These are phyloP conservation scores for Paramyrothecium roridum DNA, from an alignment of 2,329 filamentous ascomycete genomes.

Conservation along the genomic window DNA sequence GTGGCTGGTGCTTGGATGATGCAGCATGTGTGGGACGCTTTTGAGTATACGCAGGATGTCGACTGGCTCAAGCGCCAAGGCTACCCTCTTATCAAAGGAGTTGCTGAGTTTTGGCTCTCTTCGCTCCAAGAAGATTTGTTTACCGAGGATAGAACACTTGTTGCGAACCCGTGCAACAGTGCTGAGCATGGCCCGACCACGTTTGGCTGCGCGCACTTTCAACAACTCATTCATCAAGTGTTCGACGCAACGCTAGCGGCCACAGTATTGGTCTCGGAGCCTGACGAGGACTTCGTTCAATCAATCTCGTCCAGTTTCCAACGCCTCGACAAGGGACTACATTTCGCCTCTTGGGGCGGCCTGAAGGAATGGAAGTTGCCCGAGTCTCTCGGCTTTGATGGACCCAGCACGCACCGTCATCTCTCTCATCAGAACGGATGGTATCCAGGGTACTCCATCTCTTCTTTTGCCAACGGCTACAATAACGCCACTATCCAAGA, in stretches of 20 bases:
- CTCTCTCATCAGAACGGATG: slow-evolving; percentile 55
- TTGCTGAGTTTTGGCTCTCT: slow-evolving; percentile 52
- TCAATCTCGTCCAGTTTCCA: background rate
- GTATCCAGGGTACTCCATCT: slow-evolving; percentile 50
- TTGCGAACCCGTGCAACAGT: slow-evolving; percentile 56
- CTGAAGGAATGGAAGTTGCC: slow-evolving; percentile 32
- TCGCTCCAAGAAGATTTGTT: slow-evolving; percentile 48
- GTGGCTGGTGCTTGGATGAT: slow-evolving; percentile 56
- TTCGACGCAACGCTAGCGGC: slow-evolving; percentile 30
- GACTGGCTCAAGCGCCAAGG: slow-evolving; percentile 43
- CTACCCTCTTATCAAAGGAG: slow-evolving; percentile 51
- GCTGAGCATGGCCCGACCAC: slow-evolving; percentile 54
- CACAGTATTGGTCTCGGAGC: background rate
- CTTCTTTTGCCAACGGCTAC: slow-evolving; percentile 30
- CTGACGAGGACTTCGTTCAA: slow-evolving; percentile 20
- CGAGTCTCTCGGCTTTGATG: slow-evolving; percentile 22
- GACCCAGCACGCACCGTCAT: slow-evolving; percentile 27
- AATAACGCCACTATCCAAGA: slow-evolving; percentile 40
- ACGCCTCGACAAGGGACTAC: slow-evolving; percentile 25
- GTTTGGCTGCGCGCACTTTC: slow-evolving; percentile 51
- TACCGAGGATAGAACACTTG: slow-evolving; percentile 47
- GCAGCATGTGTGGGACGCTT: slow-evolving; percentile 57
- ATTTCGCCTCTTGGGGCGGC: slow-evolving; percentile 23
- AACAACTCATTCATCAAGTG: slow-evolving; percentile 47
- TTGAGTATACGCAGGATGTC: slow-evolving; percentile 46